Conservation (phyloP, 2,329 filamentous ascomycete genomes). For the Kalaharituber pfeilii region DNA sequence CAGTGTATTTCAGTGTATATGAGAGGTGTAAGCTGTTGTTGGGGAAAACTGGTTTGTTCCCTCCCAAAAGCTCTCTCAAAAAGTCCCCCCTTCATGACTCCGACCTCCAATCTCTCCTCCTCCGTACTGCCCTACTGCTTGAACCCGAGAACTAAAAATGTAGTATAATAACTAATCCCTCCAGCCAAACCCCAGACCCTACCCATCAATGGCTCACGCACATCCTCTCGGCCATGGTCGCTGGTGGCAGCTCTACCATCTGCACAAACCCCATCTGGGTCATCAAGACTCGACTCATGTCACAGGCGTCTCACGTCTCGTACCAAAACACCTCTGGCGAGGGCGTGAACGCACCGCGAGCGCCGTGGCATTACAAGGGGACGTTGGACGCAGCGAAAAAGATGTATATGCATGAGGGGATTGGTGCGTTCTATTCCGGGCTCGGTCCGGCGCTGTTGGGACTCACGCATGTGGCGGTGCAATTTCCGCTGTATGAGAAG, state of each 20-base stretch:
- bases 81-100: neutral
- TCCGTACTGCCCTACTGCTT: neutral
- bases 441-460: constrained; percentile 82
- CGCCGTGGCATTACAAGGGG: constrained; percentile 80
- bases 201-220: constrained; percentile 20
- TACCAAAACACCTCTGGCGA: constrained; percentile 32
- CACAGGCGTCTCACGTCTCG: constrained; percentile 46
- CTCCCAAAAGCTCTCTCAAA: neutral
- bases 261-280: constrained; percentile 98
- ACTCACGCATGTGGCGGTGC: constrained; percentile 85
- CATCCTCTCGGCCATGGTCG: constrained; percentile 56
- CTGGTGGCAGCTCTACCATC: constrained; percentile 81
- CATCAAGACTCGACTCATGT: constrained; percentile 96
- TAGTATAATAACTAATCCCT: constrained; percentile 4
- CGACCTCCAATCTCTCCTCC: constrained; percentile 11
- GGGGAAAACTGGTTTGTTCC: constrained; percentile 1
- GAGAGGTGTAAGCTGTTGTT: constrained; percentile 52
- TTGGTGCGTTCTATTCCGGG: constrained; percentile 86
- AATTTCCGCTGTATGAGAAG: constrained; percentile 91
- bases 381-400: constrained; percentile 85
- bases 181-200: constrained; percentile 9
- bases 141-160: neutral
- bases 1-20: constrained; percentile 93
- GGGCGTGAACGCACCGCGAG: constrained; percentile 36
- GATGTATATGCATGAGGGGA: constrained; percentile 83